Base-by-base conservation (phyloP, 2,329 filamentous ascomycete genomes). In the Alternaria angustiovoidea region DNA sequence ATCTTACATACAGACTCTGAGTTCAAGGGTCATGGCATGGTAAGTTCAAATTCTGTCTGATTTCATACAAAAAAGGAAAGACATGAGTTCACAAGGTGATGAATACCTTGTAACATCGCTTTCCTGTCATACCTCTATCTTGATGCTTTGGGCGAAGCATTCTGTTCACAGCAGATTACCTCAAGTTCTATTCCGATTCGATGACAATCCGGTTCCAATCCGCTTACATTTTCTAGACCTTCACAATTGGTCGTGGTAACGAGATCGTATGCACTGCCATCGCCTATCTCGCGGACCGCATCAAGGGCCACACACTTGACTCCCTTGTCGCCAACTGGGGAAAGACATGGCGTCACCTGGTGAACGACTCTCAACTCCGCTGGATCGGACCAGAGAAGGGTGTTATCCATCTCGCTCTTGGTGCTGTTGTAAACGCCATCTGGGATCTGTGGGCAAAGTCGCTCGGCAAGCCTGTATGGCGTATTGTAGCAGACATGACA, bases 361-460 rank as follows among this genome's bases (percentile, higher is more conserved):
- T 96, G 70, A 91, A 90, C 64, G 94, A 97, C 84, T 91, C 88
- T 69, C 93, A 97, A 80, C 85, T 96, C 54, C 91, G 93, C 58
- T 97, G 94, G 93, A 95, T 97, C 74, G 93, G 93, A 0, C 93
- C 93, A 0, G 93, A 97, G 74, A 97, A 97, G 81, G 93, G 93
- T 61, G 93, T 97, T 44, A 96, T 96, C 69, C 93, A 97, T 80
- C 90, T 97, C 7, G 93, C 93, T 1, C 88, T 97, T 11, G 93
- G 92, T 30, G 91, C 93, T 43, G 90, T 96, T 16, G 91, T 96
- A 70, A 97, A 97, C 78, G 93, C 93, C 16, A 85, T 96, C 71
- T 97, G 93, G 93, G 93, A 97, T 78, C 87, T 97, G n/a, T 96
- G 93, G 93, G 93, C 92, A 55, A 96, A 96, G 82, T 86, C 86